phyloP scores from a whole-genome alignment of 2,329 filamentous ascomycete species.

The Penicillium sp. region DNA sequence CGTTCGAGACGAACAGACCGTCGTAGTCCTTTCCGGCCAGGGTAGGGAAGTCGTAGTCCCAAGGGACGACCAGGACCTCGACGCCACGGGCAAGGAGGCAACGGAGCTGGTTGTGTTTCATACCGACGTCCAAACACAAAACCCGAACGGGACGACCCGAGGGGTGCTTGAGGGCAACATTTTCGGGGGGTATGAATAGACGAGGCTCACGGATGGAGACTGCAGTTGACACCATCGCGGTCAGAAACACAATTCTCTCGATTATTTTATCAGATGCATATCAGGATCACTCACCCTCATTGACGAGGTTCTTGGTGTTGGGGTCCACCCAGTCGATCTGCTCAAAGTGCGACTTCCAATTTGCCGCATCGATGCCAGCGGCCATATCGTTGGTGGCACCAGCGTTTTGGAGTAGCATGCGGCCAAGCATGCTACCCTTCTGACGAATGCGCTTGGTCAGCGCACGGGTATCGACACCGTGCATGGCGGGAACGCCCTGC shows the following conservation, averaged over 20 bases:
- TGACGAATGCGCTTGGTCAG: conserved; percentile 92
- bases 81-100: conserved; percentile 88
- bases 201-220: conserved; percentile 86
- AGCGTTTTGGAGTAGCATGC: conserved; percentile 70
- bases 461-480: conserved; percentile 87
- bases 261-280: not conserved
- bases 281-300: conserved; percentile 66
- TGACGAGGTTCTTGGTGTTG: conserved; percentile 87
- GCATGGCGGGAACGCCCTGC: conserved; percentile 88
- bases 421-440: conserved; percentile 93
- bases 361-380: conserved; percentile 42
- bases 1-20: conserved; percentile 95
- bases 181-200: conserved; percentile 71
- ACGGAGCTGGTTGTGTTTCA: conserved; percentile 97
- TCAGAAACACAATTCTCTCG: conserved; percentile 33
- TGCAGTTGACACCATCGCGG: conserved; percentile 39
- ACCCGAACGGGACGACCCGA: conserved; percentile 83
- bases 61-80: conserved; percentile 90
- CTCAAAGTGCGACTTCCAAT: conserved; percentile 64
- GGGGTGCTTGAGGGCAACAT: conserved; percentile 73
- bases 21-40: conserved; percentile 81
- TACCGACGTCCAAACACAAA: conserved; percentile 89
- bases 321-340: conserved; percentile 84
- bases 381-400: conserved; percentile 38
- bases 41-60: conserved; percentile 84